A percentile compares a stretch with the other conserved stretches of the same genome.
Evolutionary conservation across 2,329 filamentous ascomycete genomes (phyloP).

Genomic region (Cordyceps javanica): DNA sequence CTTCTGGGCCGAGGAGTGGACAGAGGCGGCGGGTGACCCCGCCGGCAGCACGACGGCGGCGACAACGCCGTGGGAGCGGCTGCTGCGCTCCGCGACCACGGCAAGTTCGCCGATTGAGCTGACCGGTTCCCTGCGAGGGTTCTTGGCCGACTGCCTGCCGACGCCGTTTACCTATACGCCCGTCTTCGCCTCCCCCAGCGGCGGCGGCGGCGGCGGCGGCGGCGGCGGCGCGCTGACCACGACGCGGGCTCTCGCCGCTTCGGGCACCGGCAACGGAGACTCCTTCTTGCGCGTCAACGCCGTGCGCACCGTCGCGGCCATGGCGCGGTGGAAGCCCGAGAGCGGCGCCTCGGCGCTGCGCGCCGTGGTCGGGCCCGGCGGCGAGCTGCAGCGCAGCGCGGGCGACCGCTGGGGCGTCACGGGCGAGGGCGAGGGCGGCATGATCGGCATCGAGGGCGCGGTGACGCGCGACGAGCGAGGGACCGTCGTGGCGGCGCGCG

Average conservation of each 20-base stretch:
- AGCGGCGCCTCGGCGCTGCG: constrained; percentile 53
- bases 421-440: constrained; percentile 76
- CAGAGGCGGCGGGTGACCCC: constrained; percentile 38
- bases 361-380: constrained; percentile 61
- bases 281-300: constrained; percentile 72
- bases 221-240: constrained; percentile 22
- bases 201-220: not conserved
- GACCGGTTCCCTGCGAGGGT: constrained; percentile 35
- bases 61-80: constrained; percentile 15
- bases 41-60: constrained; percentile 16
- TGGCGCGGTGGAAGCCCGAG: constrained; percentile 56
- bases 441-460: constrained; percentile 70
- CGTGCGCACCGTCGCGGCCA: constrained; percentile 64
- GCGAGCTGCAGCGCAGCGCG: constrained; percentile 69
- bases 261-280: constrained; percentile 83
- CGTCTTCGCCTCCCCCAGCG: too few relatives aligned
- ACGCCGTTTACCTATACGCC: constrained; percentile 37
- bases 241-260: constrained; percentile 52
- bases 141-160: constrained; percentile 57
- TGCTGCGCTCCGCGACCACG: constrained; percentile 12
- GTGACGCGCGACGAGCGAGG: constrained; percentile 40
- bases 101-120: constrained; percentile 19
- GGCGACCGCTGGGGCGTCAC: constrained; percentile 65
- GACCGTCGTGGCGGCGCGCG: constrained; percentile 32
- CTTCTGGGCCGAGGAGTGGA: constrained; percentile 87